These are phyloP conservation scores for Sanghuangporus baumii DNA, from an alignment of 1,284 basidiomycete species.

Conservation along the genomic window DNA sequence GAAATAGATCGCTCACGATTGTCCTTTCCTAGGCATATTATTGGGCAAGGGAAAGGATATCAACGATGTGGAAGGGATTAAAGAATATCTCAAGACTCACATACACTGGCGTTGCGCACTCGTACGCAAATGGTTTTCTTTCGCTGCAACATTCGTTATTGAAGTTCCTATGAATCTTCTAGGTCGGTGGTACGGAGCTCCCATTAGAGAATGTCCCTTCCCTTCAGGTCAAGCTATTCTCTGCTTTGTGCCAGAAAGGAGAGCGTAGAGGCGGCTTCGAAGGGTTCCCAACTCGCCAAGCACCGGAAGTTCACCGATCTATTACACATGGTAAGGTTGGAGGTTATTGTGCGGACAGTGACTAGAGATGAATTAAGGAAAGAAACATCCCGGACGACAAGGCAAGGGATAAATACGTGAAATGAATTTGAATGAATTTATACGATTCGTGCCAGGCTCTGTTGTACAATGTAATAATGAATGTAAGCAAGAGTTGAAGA, in stretches of 20 bases:
- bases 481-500: no score
- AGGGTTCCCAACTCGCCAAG: neutral
- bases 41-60: neutral
- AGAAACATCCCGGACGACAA: no score
- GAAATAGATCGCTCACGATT: no score
- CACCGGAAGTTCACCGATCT: neutral
- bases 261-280: neutral
- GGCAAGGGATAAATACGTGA: no score
- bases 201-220: no score
- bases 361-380: neutral
- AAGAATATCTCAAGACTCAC: neutral
- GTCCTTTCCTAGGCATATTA: neutral
- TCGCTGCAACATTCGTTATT: neutral
- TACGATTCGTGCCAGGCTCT: no score
- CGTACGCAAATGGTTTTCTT: neutral
- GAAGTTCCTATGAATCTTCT: neutral
- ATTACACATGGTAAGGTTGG: neutral
- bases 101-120: slow-evolving; percentile 2
- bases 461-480: no score
- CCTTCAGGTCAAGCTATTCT: neutral
- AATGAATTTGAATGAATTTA: no score
- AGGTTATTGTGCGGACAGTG: neutral
- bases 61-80: neutral
- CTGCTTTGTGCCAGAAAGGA: neutral
- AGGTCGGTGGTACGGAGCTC: neutral